Evolutionary conservation across 2,329 filamentous ascomycete genomes (phyloP).

Genomic region (Bipolaris bicolor): DNA sequence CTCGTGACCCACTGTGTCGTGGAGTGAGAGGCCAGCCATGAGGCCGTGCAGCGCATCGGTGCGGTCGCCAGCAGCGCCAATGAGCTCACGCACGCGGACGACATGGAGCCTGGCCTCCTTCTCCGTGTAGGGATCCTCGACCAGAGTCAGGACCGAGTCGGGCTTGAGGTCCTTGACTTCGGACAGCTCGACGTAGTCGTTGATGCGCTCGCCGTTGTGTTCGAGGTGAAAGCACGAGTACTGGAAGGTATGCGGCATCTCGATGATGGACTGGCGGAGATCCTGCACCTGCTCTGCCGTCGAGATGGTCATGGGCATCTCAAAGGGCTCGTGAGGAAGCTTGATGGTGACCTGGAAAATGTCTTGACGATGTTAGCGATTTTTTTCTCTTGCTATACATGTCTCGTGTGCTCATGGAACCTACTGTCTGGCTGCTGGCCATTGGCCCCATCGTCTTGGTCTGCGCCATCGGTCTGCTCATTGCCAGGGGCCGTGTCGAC

Average conservation of each 20-base stretch:
- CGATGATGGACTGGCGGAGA: slow-evolving; percentile 94
- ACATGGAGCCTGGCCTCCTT: slow-evolving; percentile 97
- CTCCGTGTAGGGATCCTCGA: slow-evolving; percentile 97
- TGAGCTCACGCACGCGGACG: slow-evolving; percentile 86
- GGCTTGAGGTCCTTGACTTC: slow-evolving; percentile 81
- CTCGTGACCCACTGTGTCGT: slow-evolving; percentile 72
- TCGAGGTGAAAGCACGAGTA: slow-evolving; percentile 99
- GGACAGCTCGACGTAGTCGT: slow-evolving; percentile 91
- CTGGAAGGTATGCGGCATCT: slow-evolving; percentile 89
- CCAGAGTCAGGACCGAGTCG: slow-evolving; percentile 78
- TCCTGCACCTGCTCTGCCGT: slow-evolving; percentile 97
- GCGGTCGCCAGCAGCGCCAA: slow-evolving; percentile 88
- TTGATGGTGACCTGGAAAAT: slow-evolving; percentile 77
- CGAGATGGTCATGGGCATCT: slow-evolving; percentile 87
- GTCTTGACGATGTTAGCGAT: slow-evolving; percentile 43
- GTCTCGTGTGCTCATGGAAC: slow-evolving; percentile 10
- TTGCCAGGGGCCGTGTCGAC: slow-evolving; percentile 1
- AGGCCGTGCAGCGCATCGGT: slow-evolving; percentile 87
- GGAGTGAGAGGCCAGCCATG: slow-evolving; percentile 81
- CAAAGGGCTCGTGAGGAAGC: slow-evolving; percentile 78
- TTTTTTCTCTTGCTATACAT: no score
- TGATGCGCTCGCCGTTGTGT: slow-evolving; percentile 84
- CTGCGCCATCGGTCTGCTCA: slow-evolving; percentile 16
- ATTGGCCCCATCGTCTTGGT: slow-evolving; percentile 33
- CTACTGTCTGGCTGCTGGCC: slow-evolving; percentile 43